A percentile compares a stretch with the other conserved stretches of the same genome.
phyloP scores from a whole-genome alignment of 2,329 filamentous ascomycete genomes.

The Trichoderma cornu-damae region DNA sequence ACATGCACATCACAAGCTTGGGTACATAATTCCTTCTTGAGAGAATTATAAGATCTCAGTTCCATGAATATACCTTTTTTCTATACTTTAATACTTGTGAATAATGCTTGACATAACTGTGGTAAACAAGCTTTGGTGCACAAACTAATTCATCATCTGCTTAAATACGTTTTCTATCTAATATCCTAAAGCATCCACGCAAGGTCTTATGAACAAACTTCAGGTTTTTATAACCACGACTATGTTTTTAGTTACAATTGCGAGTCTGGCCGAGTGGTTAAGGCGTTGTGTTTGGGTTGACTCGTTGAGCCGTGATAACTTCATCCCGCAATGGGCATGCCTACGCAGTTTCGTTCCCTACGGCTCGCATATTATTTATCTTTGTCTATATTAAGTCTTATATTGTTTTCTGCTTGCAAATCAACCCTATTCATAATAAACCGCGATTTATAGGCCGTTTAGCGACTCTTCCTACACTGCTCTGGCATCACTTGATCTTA shows the following conservation, averaged over 20 bases:
- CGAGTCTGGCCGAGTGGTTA: constrained; percentile 52
- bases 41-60: not conserved
- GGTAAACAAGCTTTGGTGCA: too few species aligned
- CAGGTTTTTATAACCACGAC: too few species aligned
- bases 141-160: too few species aligned
- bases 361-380: constrained; percentile 35
- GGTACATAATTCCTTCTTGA: not conserved
- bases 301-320: constrained; percentile 19
- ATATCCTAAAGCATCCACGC: too few species aligned
- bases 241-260: constrained; percentile 5
- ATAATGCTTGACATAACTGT: too few species aligned
- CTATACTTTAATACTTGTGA: not conserved
- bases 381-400: not conserved
- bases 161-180: too few species aligned
- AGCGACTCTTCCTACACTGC: too few species aligned
- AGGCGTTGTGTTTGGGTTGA: constrained; percentile 51
- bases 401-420: constrained; percentile 22
- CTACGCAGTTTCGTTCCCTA: constrained; percentile 51
- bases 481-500: too few species aligned
- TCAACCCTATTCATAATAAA: too few species aligned
- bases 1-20: not conserved
- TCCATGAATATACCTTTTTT: not conserved
- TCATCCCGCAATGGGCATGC: constrained; percentile 39
- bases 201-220: not conserved
- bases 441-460: too few species aligned